phyloP scores from a whole-genome alignment of 2,329 filamentous ascomycete species.

The Dothiorella sarmentorum region DNA sequence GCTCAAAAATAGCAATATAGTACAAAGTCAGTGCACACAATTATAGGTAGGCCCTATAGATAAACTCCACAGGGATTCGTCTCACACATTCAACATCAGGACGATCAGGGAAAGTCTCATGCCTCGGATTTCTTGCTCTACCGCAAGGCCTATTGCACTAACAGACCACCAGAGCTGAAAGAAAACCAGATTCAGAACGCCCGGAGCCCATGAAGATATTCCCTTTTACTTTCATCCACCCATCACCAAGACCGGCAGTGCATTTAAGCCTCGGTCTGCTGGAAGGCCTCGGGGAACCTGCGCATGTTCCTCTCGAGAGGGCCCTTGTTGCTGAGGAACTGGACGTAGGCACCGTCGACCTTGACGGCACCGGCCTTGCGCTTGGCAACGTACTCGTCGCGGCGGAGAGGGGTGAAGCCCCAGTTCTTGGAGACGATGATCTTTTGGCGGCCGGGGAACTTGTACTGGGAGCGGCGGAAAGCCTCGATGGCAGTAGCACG shows the following conservation, averaged over 20 bases:
- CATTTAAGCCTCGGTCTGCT: constrained; percentile 34
- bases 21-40: too few species aligned
- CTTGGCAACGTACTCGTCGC: constrained; percentile 95
- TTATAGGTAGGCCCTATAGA: too few species aligned
- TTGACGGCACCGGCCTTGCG: constrained; percentile 91
- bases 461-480: constrained; percentile 99
- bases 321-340: constrained; percentile 97
- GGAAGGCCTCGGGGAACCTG: constrained; percentile 92
- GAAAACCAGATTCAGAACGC: constrained; percentile 12
- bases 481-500: constrained; percentile 94
- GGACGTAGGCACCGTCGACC: constrained; percentile 98
- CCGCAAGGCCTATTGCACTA: constrained; percentile 14
- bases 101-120: constrained; percentile 14
- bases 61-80: not conserved
- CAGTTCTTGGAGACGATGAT: constrained; percentile 99
- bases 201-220: constrained; percentile 18
- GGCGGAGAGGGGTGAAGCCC: constrained; percentile 98
- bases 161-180: constrained; percentile 5
- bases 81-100: not conserved
- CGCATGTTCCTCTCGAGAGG: constrained; percentile 80
- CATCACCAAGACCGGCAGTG: not conserved
- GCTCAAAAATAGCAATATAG: too few species aligned
- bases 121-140: constrained; percentile 19
- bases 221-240: constrained; percentile 10
- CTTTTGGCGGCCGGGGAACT: constrained; percentile 99